These are phyloP conservation scores for Papiliotrema nemorosa DNA, from an alignment of 1,284 basidiomycete genomes.

Conservation along the genomic window DNA sequence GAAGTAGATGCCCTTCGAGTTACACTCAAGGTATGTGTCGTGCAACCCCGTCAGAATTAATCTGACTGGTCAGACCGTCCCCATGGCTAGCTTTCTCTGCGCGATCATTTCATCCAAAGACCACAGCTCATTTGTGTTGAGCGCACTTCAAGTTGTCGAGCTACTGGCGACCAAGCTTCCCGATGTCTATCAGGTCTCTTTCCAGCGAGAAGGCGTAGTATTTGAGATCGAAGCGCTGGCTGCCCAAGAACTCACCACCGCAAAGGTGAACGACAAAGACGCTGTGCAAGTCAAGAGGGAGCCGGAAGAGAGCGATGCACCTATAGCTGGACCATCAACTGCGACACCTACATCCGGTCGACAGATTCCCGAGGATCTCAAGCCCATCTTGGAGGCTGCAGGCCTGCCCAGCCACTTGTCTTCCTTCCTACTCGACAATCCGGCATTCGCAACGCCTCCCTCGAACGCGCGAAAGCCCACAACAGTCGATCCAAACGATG, in stretches of 20 bases:
- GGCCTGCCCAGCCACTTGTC: constrained; percentile 31
- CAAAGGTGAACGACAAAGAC: constrained; percentile 23
- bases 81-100: constrained; percentile 86
- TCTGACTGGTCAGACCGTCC: constrained; percentile 65
- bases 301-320: constrained; percentile 11
- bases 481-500: constrained; percentile 69
- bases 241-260: constrained; percentile 56
- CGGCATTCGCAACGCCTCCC: constrained; percentile 14
- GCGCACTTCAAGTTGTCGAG: constrained; percentile 86
- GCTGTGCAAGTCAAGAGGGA: constrained; percentile 27
- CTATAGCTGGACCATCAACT: constrained; percentile 9
- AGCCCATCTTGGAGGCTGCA: constrained; percentile 19
- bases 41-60: not conserved
- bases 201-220: constrained; percentile 88
- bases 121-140: constrained; percentile 75
- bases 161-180: constrained; percentile 77
- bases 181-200: constrained; percentile 74
- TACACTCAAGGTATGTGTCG: constrained; percentile 63
- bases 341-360: not conserved
- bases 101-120: constrained; percentile 88
- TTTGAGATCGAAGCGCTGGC: constrained; percentile 81
- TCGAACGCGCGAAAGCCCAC: constrained; percentile 47
- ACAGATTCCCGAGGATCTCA: constrained; percentile 20
- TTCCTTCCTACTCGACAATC: constrained; percentile 27
- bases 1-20: constrained; percentile 69